These are phyloP conservation scores for Erucastrum elatum DNA, from an alignment of 345 rosid genomes.

Conservation along the genomic window DNA sequence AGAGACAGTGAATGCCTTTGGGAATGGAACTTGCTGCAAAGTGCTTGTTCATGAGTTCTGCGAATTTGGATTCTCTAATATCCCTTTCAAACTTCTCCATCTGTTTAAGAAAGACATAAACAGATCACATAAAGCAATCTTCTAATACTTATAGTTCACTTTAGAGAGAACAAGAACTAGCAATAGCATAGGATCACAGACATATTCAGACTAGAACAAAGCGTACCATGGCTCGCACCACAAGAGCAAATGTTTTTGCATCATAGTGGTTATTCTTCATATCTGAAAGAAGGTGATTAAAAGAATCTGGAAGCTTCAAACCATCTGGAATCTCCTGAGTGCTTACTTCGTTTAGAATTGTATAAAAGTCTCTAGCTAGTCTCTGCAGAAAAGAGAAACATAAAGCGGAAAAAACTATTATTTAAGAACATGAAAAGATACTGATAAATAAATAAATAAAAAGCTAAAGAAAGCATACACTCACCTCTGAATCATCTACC, in stretches of 20 bases:
- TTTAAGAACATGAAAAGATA: constrained; percentile 34
- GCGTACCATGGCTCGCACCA: constrained; percentile 85
- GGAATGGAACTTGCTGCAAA: constrained; percentile 99
- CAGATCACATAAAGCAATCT: constrained; percentile 12
- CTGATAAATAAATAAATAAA: not conserved
- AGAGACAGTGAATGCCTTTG: constrained; percentile 94
- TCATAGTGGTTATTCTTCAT: constrained; percentile 87
- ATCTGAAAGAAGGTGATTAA: constrained; percentile 77
- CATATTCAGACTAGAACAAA: not conserved
- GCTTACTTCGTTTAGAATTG: constrained; percentile 82
- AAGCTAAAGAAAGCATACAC: constrained; percentile 17
- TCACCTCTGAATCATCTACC: constrained; percentile 93
- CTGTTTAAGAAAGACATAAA: constrained; percentile 44
- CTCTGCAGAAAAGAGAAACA: constrained; percentile 58
- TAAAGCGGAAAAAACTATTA: constrained; percentile 20
- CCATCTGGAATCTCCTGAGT: constrained; percentile 78
- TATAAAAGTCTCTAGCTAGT: constrained; percentile 81
- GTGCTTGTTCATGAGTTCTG: constrained; percentile 98
- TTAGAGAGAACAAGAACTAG: not conserved
- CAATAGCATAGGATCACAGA: not conserved
- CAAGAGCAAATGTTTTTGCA: constrained; percentile 80
- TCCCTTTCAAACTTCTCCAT: constrained; percentile 92
- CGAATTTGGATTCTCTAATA: constrained; percentile 82
- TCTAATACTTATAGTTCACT: not conserved
- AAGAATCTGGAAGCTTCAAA: constrained; percentile 85